Base-by-base conservation (phyloP, 768 basidiomycete species). In the Scleroderma citrinum region DNA sequence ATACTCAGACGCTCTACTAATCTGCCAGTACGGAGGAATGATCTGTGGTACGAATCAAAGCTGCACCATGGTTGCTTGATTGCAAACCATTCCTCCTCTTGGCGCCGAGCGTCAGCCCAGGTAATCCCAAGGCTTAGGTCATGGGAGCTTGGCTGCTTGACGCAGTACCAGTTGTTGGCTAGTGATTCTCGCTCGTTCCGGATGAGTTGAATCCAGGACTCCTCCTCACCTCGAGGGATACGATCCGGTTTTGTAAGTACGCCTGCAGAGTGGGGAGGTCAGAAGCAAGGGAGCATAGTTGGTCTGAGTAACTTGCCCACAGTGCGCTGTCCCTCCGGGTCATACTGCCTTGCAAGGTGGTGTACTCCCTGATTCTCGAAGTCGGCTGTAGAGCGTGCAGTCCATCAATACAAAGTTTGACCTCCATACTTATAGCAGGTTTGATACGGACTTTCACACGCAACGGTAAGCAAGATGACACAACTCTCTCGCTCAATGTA, bases 201-300 rank as follows among this genome's bases (percentile, higher is more conserved):
- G 3, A 75, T 59, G 6, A 74, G 62, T 41, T 73, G 71, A 7
- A 76, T 58, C 74, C 76, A 79, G 39, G 69, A 49, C 51, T 72
- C 64, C 5, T 60, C 66, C 17, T 71, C 54, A 5, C 72, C 70
- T 3, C 49, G n/a, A 0, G 68, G 60, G 6, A 82, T 58, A 39
- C 72, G 72, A 55, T 81, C 80, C 0, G 75, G 73, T 60, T 81
- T 81, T 2, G 78, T 81, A 32, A 81, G 61, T 5, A 82, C 80
- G 43, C 77, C 77, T 80, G 26, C 16, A 7, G 16, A 16, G 49
- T 0, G 10, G 29, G 4, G n/a, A 10, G 3, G 44, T 52, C 7
- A 43, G 47, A 32, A 23, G 12, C n/a, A 14, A 30, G 3, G 44
- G 2, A 35, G 34, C 16, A 20, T n/a, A 20, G 16, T 20, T 26